Evolutionary conservation across 306 rosid species (phyloP), one percentile per base, ranked within the genome.

Genomic region (Mimosa bimucronata): DNA sequence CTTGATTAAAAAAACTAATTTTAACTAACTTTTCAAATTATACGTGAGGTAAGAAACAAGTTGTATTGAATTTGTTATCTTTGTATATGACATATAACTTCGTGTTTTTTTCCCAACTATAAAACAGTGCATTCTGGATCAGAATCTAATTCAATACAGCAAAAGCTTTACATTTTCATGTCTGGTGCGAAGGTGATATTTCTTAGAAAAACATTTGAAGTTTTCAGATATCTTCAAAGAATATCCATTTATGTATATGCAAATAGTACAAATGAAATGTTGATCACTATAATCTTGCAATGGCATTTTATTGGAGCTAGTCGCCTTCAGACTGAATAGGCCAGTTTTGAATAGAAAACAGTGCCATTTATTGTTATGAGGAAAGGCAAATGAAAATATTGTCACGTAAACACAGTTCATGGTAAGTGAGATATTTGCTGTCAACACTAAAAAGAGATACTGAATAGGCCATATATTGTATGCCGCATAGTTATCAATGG

Each of bases 401-500:
- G 64, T 9, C 64, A 57, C 30, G 15, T 57, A 10, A 21, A 57
- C 14, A 3, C 13, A 23, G 3, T 23, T 23, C 30, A 23, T 23
- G 13, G 64, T 1, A 57, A 57, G 30, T 2, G 14, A 23, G 5
- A 23, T 9, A 3, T 21, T 57, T 23, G 14, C 64, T 6, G 19
- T 15, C 26, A 21, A 21, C 28, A n/a, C 62, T n/a, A 13, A 9
- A 5, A 67, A 38, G 18, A 2, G 18, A n/a, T 6, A 11, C 19
- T 7, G 46, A 8, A 34, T 8, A 18, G n/a, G n/a, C n/a, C n/a
- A n/a, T n/a, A n/a, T n/a, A n/a, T n/a, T n/a, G n/a, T 23, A 19
- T 65, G 40, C 5, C 29, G 3, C 25, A 31, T 15, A 41, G 73
- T 75, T 55, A 73, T 73, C 37, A 38, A 70, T 77, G 76, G 75